These are phyloP conservation scores for Candida labiduridarum DNA, from an alignment of 1,139 yeast species.

Conservation along the genomic window DNA sequence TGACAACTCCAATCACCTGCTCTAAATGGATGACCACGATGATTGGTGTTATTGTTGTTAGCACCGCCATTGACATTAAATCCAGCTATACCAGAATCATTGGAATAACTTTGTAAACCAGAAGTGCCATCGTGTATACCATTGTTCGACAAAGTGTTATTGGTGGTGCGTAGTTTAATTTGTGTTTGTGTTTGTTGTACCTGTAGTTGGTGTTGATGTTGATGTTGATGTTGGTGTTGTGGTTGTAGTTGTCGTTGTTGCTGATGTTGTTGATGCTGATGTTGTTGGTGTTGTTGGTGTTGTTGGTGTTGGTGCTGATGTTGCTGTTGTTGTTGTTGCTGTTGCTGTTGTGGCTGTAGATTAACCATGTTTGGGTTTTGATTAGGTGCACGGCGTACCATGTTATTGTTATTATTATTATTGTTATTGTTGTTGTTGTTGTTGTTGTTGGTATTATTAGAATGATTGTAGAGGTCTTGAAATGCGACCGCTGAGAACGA, in stretches of 20 bases:
- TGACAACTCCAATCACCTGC: slow-evolving; percentile 99
- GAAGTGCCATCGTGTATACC: neutral
- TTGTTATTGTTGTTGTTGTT: slow-evolving; percentile 3
- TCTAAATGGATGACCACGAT: slow-evolving; percentile 61
- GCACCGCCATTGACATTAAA: neutral
- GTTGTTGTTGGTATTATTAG: slow-evolving; percentile 8
- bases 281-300: slow-evolving; percentile 12
- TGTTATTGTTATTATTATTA: neutral
- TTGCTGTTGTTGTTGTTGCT: neutral
- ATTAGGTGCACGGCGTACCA: neutral
- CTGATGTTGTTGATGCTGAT: slow-evolving; percentile 10
- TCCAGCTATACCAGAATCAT: neutral
- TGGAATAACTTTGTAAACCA: neutral
- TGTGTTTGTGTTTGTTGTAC: slow-evolving; percentile 9
- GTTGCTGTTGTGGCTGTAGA: neutral
- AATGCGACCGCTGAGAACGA: slow-evolving; percentile 72
- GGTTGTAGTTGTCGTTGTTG: neutral
- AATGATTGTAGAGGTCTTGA: slow-evolving; percentile 42
- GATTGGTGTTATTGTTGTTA: slow-evolving; percentile 13
- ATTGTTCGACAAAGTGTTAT: neutral
- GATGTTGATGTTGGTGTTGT: slow-evolving; percentile 6
- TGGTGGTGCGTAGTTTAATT: neutral
- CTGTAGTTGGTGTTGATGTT: slow-evolving; percentile 10
- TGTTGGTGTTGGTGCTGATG: slow-evolving; percentile 9
- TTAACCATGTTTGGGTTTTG: neutral